Conservation (phyloP, 352 stramenopile species). For the Bremia lactucae region DNA sequence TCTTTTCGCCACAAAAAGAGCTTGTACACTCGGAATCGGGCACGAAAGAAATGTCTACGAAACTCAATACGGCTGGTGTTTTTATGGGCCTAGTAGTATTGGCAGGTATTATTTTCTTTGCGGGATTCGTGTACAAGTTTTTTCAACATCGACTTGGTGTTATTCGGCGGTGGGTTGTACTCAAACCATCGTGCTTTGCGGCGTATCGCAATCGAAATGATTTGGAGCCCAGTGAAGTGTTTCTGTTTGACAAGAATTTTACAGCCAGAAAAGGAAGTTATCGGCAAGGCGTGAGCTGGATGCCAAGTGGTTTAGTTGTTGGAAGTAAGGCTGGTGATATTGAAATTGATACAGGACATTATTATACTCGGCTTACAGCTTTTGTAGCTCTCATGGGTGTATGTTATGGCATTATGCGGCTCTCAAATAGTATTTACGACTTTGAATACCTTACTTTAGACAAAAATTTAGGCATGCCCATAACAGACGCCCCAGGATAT, state of each 20-base stretch:
- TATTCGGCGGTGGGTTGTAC: slow-evolving; percentile 76
- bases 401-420: slow-evolving; percentile 55
- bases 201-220: slow-evolving; percentile 66
- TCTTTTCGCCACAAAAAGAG: slow-evolving; percentile 55
- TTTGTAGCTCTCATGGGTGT: slow-evolving; percentile 48
- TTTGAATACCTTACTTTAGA: slow-evolving; percentile 38
- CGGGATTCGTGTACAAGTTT: slow-evolving; percentile 82
- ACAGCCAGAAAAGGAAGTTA: slow-evolving; percentile 68
- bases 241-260: slow-evolving; percentile 82
- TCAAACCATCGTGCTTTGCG: slow-evolving; percentile 81
- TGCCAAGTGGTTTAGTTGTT: slow-evolving; percentile 75
- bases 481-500: slow-evolving; percentile 23
- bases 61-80: slow-evolving; percentile 37
- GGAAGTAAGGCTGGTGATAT: slow-evolving; percentile 73
- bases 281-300: slow-evolving; percentile 77
- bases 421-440: slow-evolving; percentile 48
- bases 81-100: slow-evolving; percentile 48
- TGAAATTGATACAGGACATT: slow-evolving; percentile 78
- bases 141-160: slow-evolving; percentile 80
- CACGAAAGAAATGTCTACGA: slow-evolving; percentile 33
- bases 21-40: slow-evolving; percentile 29
- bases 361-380: slow-evolving; percentile 74
- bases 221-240: slow-evolving; percentile 73
- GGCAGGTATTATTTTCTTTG: slow-evolving; percentile 44
- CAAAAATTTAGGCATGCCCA: slow-evolving; percentile 15